phyloP scores from a whole-genome alignment of 768 basidiomycete genomes.

The Krasilnikovozyma curviuscula region DNA sequence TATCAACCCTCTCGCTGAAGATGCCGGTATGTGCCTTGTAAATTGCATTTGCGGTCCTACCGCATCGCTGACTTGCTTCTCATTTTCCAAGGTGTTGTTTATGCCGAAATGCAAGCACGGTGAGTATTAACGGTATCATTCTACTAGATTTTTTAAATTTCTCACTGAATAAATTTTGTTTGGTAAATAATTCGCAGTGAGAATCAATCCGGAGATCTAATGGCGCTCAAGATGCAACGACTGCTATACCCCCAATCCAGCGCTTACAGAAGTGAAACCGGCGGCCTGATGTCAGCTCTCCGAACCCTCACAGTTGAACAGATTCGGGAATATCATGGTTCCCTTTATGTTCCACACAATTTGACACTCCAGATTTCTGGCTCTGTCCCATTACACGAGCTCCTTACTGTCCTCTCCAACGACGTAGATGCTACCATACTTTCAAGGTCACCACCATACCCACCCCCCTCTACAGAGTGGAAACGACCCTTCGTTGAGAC shows the following conservation, averaged over 20 bases:
- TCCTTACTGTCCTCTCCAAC: conserved; percentile 63
- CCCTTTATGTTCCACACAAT: conserved; percentile 89
- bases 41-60: too few relatives aligned
- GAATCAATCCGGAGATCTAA: conserved; percentile 77
- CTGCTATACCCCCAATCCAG: conserved; percentile 60
- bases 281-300: conserved; percentile 81
- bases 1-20: conserved; percentile 69
- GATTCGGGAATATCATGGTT: conserved; percentile 72
- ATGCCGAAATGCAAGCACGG: conserved; percentile 83
- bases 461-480: conserved; percentile 51
- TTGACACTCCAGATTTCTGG: conserved; percentile 64
- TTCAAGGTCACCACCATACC: conserved; percentile 30
- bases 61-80: too few relatives aligned
- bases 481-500: conserved; percentile 89
- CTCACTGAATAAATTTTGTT: too few relatives aligned
- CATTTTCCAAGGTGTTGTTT: too few relatives aligned
- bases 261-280: conserved; percentile 89
- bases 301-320: conserved; percentile 68
- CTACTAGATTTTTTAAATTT: too few relatives aligned
- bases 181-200: too few relatives aligned
- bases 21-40: too few relatives aligned
- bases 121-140: too few relatives aligned
- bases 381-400: conserved; percentile 53
- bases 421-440: conserved; percentile 67
- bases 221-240: conserved; percentile 61